Evolutionary conservation across 106 monocot species (phyloP).

Genomic region (Platanthera guangdongensis): DNA sequence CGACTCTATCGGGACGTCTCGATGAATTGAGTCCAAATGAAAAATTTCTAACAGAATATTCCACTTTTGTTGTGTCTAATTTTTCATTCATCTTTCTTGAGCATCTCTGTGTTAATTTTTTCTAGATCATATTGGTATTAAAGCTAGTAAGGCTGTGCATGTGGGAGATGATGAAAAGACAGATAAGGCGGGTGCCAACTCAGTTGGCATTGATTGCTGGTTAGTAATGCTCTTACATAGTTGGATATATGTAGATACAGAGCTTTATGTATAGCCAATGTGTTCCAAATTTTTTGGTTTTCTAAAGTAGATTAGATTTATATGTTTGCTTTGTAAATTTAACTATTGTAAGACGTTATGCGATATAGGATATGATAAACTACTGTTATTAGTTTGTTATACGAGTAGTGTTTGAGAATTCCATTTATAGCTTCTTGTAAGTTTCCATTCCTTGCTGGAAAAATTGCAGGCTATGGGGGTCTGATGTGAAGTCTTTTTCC

Average conservation of each 20-base stretch:
- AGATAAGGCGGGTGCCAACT: conserved; percentile 73
- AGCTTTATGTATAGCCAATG: neutral
- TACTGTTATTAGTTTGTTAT: neutral
- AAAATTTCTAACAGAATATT: neutral
- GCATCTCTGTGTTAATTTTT: conserved; percentile 1
- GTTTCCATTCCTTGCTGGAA: conserved; percentile 1
- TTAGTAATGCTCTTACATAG: conserved; percentile 10
- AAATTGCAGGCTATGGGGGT: conserved; percentile 72
- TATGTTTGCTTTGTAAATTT: neutral
- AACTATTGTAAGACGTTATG: neutral
- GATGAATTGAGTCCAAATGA: neutral
- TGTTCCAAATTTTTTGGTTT: neutral
- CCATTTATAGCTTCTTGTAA: neutral
- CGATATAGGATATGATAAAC: neutral
- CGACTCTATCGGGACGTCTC: no score
- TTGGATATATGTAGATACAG: neutral
- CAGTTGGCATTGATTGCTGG: conserved; percentile 81
- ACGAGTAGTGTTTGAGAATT: neutral
- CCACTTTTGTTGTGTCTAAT: neutral
- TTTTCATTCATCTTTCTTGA: neutral
- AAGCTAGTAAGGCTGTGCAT: conserved; percentile 60
- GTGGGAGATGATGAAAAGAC: conserved; percentile 84
- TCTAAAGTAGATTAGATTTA: neutral
- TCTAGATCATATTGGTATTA: conserved; percentile 59
- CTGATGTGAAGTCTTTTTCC: conserved; percentile 65